Conservation (phyloP, 495 filamentous ascomycete genomes). For the Penicillium flavigenum region DNA sequence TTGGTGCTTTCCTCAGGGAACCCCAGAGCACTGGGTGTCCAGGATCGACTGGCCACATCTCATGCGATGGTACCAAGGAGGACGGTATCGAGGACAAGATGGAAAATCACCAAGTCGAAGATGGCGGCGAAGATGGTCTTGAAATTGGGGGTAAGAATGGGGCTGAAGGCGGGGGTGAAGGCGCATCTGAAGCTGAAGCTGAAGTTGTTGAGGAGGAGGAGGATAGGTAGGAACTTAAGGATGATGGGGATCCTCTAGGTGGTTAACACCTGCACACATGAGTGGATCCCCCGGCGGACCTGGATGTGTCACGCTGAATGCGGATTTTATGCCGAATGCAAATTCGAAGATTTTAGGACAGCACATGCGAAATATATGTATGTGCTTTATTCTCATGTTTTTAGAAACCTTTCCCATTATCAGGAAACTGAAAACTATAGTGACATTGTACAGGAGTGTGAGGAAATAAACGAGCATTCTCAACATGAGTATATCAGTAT, state of each 20-base stretch:
- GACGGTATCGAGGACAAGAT: neutral
- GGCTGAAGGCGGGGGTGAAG: neutral
- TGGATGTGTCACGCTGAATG: neutral
- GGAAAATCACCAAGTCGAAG: neutral
- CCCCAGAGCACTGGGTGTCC: neutral
- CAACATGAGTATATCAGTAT: no score
- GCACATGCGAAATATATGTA: neutral
- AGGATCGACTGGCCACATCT: neutral
- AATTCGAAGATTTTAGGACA: neutral
- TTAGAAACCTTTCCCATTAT: neutral
- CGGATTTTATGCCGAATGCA: neutral
- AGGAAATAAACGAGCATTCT: no score
- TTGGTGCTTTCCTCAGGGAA: constrained; percentile 26
- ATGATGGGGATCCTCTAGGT: neutral
- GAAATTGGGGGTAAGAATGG: no score
- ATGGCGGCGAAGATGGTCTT: neutral
- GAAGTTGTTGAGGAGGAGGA: neutral
- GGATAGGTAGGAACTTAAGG: neutral
- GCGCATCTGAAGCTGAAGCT: neutral
- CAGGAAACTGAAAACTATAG: no score
- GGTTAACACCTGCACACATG: neutral
- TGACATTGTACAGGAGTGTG: no score
- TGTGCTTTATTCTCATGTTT: neutral
- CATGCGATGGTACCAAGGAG: neutral
- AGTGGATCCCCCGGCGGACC: neutral